Percentiles rank a stretch among this genome's conserved stretches.
Conservation (phyloP, 2,329 filamentous ascomycete species). For the Bipolaris oryzae region DNA sequence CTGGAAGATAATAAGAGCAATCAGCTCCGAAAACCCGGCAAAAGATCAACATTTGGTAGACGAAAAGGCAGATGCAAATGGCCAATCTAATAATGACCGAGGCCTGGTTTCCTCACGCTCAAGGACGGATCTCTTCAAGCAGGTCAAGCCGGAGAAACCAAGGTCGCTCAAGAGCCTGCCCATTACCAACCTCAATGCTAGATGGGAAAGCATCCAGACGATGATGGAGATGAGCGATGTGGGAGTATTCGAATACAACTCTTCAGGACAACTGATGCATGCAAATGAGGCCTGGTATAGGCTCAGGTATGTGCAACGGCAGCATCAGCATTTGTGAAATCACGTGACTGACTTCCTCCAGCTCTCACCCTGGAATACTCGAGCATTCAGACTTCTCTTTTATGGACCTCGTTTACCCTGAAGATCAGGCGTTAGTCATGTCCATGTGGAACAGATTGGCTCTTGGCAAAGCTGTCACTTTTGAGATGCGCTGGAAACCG, state of each 20-base stretch:
- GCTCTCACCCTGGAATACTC: conserved; percentile 29
- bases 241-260: conserved; percentile 41
- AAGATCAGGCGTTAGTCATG: conserved; percentile 35
- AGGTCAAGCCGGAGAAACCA: conserved; percentile 6
- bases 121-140: conserved; percentile 12
- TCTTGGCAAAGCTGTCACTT: conserved; percentile 35
- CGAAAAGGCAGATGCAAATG: background rate
- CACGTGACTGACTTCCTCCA: conserved; percentile 8
- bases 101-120: conserved; percentile 13
- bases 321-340: background rate
- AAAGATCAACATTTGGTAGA: background rate
- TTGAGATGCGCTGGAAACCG: conserved; percentile 45
- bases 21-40: background rate
- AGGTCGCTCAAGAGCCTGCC: conserved; percentile 11
- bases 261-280: conserved; percentile 32
- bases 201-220: conserved; percentile 36
- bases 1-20: conserved; percentile 29
- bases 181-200: conserved; percentile 23
- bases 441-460: conserved; percentile 39
- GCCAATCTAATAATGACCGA: background rate
- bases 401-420: conserved; percentile 39
- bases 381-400: conserved; percentile 35
- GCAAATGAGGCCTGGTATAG: conserved; percentile 42
- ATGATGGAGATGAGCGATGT: conserved; percentile 48
- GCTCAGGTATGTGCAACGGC: conserved; percentile 19